These are phyloP conservation scores for Pseudotsuga menziesii DNA, from an alignment of 75 land plant species.

Conservation along the genomic window DNA sequence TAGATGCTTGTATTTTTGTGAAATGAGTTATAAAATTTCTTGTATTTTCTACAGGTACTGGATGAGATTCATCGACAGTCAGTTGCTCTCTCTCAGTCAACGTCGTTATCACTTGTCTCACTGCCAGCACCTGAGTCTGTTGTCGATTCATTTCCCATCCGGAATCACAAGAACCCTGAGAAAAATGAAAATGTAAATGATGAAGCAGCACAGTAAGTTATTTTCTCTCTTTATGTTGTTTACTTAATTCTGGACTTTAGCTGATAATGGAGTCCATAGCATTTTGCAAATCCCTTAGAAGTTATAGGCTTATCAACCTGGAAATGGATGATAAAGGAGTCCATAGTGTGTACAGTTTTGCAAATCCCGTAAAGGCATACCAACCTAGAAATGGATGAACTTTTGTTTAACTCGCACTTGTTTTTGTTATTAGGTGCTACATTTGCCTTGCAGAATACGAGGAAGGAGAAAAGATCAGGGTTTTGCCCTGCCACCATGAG, in stretches of 20 bases:
- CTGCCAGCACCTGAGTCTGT: slow-evolving; percentile 78
- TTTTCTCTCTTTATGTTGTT: neutral
- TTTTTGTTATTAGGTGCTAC: slow-evolving; percentile 53
- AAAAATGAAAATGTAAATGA: slow-evolving; percentile 22
- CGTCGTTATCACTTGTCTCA: slow-evolving; percentile 53
- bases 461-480: slow-evolving; percentile 72
- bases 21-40: neutral
- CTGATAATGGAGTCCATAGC: neutral
- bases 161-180: slow-evolving; percentile 40
- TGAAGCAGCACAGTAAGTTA: slow-evolving; percentile 70
- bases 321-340: neutral
- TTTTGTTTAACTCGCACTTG: neutral
- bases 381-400: neutral
- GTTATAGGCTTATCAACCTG: neutral
- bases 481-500: slow-evolving; percentile 87
- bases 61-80: slow-evolving; percentile 97
- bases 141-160: slow-evolving; percentile 72
- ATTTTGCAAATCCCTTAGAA: no score
- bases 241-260: neutral
- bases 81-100: slow-evolving; percentile 49
- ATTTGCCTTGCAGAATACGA: slow-evolving; percentile 91
- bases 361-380: no score
- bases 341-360: no score
- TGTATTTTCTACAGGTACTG: slow-evolving; percentile 55
- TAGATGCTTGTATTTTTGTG: neutral